Conservation (phyloP, 495 filamentous ascomycete species). For the Durotheca rogersii region DNA sequence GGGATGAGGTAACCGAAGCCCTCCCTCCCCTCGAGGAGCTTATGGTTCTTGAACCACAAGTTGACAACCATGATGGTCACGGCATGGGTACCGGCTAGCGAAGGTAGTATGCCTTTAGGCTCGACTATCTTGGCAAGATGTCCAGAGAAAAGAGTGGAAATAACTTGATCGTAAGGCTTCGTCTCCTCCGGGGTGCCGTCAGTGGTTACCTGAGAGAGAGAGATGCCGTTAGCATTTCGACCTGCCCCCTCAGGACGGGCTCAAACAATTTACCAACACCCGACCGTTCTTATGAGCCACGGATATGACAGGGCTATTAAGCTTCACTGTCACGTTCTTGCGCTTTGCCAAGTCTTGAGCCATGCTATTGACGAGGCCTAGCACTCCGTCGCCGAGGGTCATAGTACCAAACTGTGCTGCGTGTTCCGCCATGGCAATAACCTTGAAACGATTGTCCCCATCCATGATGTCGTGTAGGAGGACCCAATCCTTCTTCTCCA, state of each 20-base stretch:
- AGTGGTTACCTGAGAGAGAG: constrained; percentile 35
- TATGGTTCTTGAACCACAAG: constrained; percentile 70
- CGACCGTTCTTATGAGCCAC: constrained; percentile 25
- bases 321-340: constrained; percentile 57
- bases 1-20: constrained; percentile 91
- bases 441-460: constrained; percentile 13
- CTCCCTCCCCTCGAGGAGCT: constrained; percentile 57
- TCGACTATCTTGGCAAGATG: constrained; percentile 48
- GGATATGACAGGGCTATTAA: constrained; percentile 40
- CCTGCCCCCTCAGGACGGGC: too few species aligned
- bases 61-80: constrained; percentile 91
- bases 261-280: constrained; percentile 20
- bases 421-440: constrained; percentile 21
- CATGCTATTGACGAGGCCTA: constrained; percentile 52
- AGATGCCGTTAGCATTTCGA: neutral
- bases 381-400: constrained; percentile 60
- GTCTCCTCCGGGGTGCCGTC: constrained; percentile 4
- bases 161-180: constrained; percentile 58
- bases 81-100: constrained; percentile 57
- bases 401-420: constrained; percentile 13
- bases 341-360: constrained; percentile 44
- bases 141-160: constrained; percentile 66
- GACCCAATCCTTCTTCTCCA: constrained; percentile 15
- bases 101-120: constrained; percentile 43
- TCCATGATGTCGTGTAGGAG: constrained; percentile 15